These are phyloP conservation scores for Eucalyptus shirleyi DNA, from an alignment of 345 rosid genomes.

Conservation along the genomic window DNA sequence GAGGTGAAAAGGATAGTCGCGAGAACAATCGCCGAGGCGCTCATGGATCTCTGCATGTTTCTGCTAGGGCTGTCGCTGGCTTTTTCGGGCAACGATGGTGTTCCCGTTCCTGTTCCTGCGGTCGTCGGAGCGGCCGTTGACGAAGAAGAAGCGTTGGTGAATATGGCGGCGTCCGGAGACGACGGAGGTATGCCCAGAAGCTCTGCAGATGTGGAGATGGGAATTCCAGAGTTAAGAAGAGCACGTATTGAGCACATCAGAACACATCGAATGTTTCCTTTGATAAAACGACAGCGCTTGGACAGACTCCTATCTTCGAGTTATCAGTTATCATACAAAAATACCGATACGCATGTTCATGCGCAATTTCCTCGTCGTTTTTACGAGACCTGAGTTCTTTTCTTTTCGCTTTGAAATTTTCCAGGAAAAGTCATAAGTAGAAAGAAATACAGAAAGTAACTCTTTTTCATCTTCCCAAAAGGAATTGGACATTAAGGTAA, in stretches of 20 bases:
- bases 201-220: constrained; percentile 18
- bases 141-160: constrained; percentile 21
- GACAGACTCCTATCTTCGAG: background rate
- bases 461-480: background rate
- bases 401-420: background rate
- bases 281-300: background rate
- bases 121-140: constrained; percentile 13
- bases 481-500: background rate
- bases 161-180: constrained; percentile 76
- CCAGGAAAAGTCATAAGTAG: background rate
- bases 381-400: background rate
- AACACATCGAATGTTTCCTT: background rate
- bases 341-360: background rate
- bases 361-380: background rate
- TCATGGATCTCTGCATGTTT: background rate
- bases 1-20: constrained; percentile 2
- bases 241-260: background rate
- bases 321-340: background rate
- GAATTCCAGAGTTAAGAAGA: background rate
- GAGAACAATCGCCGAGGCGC: background rate
- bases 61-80: constrained; percentile 1
- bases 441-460: background rate
- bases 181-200: constrained; percentile 66
- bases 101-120: background rate
- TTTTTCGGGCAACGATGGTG: background rate